Evolutionary conservation across 768 basidiomycete species (phyloP).

Genomic region (Hericium alpestre): DNA sequence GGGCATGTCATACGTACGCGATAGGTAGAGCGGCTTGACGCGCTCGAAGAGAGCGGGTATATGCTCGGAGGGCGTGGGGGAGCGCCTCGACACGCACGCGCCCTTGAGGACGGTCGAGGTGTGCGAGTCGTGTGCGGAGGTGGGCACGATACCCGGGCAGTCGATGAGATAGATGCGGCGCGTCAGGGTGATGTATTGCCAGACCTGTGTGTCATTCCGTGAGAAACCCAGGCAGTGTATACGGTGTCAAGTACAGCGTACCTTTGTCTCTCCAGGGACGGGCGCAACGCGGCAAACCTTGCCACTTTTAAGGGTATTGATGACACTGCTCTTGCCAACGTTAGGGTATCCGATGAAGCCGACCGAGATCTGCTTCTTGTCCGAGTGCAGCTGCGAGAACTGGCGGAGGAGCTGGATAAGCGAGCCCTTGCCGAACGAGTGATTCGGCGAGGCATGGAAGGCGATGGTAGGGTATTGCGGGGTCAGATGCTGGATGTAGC

Average conservation of each 20-base stretch:
- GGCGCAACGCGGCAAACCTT: conserved; percentile 97
- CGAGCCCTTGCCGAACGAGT: conserved; percentile 98
- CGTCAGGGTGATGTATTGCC: conserved; percentile 99
- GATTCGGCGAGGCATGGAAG: conserved; percentile 97
- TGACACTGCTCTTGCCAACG: conserved; percentile 93
- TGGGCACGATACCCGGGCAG: conserved; percentile 95
- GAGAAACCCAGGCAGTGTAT: background rate
- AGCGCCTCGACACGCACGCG: conserved; percentile 90
- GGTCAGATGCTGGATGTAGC: conserved; percentile 91
- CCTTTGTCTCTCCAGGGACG: conserved; percentile 94
- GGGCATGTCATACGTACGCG: conserved; percentile 69
- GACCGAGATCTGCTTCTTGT: conserved; percentile 98
- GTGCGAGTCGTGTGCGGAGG: conserved; percentile 83
- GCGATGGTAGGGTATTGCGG: conserved; percentile 93
- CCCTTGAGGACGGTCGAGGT: conserved; percentile 92
- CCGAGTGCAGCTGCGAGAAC: conserved; percentile 92
- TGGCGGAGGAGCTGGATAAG: conserved; percentile 94
- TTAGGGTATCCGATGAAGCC: conserved; percentile 98
- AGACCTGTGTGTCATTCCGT: conserved; percentile 38
- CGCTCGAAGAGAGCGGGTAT: conserved; percentile 80
- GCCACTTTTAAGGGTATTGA: conserved; percentile 96
- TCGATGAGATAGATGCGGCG: conserved; percentile 97
- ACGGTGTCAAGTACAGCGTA: conserved; percentile 10
- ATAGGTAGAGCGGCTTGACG: conserved; percentile 88
- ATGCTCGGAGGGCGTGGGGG: conserved; percentile 83